phyloP scores from a whole-genome alignment of 345 rosid species.

The Brassica nigra region DNA sequence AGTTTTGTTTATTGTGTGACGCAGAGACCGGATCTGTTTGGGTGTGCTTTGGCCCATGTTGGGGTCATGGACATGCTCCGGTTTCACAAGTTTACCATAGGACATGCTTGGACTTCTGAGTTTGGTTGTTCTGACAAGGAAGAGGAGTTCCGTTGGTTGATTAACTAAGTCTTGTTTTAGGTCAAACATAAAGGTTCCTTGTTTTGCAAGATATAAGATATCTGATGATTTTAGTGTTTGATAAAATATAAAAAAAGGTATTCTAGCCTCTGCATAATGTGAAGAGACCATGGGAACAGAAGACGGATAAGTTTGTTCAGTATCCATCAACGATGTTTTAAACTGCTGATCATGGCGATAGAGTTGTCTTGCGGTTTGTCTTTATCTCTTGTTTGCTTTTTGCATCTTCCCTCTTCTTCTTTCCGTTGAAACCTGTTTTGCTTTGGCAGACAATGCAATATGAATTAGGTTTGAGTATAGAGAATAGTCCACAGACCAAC shows the following conservation, averaged over 20 bases:
- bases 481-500: no score
- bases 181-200: not conserved
- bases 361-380: no score
- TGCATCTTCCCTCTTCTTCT: no score
- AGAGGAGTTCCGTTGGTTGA: constrained; percentile 88
- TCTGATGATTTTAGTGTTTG: constrained; percentile 7
- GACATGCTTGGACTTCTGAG: constrained; percentile 96
- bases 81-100: constrained; percentile 93
- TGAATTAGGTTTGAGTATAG: no score
- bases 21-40: constrained; percentile 97
- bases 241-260: constrained; percentile 50
- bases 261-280: constrained; percentile 88
- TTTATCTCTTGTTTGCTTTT: no score
- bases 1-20: not conserved
- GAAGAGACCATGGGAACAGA: constrained; percentile 86
- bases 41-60: constrained; percentile 97
- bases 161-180: constrained; percentile 56
- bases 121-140: constrained; percentile 84
- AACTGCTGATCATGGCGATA: no score
- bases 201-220: not conserved
- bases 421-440: no score
- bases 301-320: constrained; percentile 47
- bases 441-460: no score
- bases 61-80: constrained; percentile 99
- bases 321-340: constrained; percentile 53